Base-by-base conservation (phyloP, 768 basidiomycete genomes). In the Paxillus rubicundulus region DNA sequence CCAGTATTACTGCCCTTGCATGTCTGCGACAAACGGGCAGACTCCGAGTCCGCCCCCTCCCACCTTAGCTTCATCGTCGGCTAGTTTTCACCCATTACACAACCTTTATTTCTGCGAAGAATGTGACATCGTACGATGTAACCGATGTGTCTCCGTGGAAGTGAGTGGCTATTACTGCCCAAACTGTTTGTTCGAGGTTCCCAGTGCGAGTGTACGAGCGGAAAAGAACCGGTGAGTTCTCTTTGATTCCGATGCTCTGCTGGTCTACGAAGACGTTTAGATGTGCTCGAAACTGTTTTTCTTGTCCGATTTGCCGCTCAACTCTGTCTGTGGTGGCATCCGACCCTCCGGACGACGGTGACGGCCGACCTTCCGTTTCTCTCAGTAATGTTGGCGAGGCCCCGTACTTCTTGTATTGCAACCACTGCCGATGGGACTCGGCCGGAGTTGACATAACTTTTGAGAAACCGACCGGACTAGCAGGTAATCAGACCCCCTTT, bases 151-250 rank as follows among this genome's bases (percentile, higher is more conserved):
- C 2, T 80, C 86, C 8, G 77, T 92, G 40, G 97, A 99, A 81
- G 89, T 98, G 67, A 90, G 92, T 66, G 92, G 91, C 39, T 99
- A 98, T 69, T 98, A 92, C 70, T 99, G 97, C 67, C 97, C 97
- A 30, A 95, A 96, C 68, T 99, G 97, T 69, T 77, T 98, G 16
- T 99, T 98, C 69, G 97, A 99, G 67, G 97, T 99, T 10, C 96
- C 97, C 1, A 93, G 88, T 66, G 97, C 97, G 2, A 97, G 93
- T 62, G 97, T 99, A n/a, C 80, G 97, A 49, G 93, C 90, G 12
- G 97, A 99, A 72, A 96, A 94, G 79, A 98, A 97, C 64, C 81
- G 95, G 96, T 91, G 57, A 60, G 56, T 44, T 13, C 72, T 56
- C 33, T 16, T 49, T 34, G 20, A 12, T 20, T 28, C 27, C 34